A percentile compares a stretch with the other conserved stretches of the same genome.
These are phyloP conservation scores for Colletotrichum destructivum DNA, from an alignment of 2,329 filamentous ascomycete genomes.

Conservation along the genomic window DNA sequence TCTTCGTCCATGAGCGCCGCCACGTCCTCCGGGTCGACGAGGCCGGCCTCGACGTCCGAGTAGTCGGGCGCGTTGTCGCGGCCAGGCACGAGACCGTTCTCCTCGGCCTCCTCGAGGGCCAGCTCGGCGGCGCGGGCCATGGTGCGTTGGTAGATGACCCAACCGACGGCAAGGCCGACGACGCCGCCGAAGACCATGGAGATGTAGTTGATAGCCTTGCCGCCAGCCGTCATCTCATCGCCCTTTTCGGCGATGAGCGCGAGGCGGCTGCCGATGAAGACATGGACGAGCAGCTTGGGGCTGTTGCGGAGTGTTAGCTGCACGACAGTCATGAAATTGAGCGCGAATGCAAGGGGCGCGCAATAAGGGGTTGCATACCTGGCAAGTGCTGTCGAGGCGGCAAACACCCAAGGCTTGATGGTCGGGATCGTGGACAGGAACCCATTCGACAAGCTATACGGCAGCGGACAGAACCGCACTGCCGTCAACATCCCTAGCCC, in stretches of 20 bases:
- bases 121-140: conserved; percentile 75
- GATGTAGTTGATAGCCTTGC: conserved; percentile 87
- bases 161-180: conserved; percentile 83
- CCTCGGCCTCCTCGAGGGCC: conserved; percentile 59
- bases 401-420: conserved; percentile 82
- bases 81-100: conserved; percentile 42
- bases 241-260: conserved; percentile 86
- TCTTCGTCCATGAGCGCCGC: conserved; percentile 72
- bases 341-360: neutral
- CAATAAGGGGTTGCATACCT: conserved; percentile 57
- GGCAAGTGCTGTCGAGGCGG: conserved; percentile 84
- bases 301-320: conserved; percentile 51
- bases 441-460: conserved; percentile 94
- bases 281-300: conserved; percentile 91
- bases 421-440: conserved; percentile 95
- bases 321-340: neutral
- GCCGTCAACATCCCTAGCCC: conserved; percentile 90
- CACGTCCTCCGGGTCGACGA: conserved; percentile 64
- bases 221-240: conserved; percentile 84
- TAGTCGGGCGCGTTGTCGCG: conserved; percentile 49
- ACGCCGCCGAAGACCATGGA: conserved; percentile 81
- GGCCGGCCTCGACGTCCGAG: conserved; percentile 61
- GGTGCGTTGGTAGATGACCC: conserved; percentile 85
- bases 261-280: conserved; percentile 91
- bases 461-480: conserved; percentile 92